Conservation (phyloP, 139 green algal genomes). For the Chlorella sp. region DNA sequence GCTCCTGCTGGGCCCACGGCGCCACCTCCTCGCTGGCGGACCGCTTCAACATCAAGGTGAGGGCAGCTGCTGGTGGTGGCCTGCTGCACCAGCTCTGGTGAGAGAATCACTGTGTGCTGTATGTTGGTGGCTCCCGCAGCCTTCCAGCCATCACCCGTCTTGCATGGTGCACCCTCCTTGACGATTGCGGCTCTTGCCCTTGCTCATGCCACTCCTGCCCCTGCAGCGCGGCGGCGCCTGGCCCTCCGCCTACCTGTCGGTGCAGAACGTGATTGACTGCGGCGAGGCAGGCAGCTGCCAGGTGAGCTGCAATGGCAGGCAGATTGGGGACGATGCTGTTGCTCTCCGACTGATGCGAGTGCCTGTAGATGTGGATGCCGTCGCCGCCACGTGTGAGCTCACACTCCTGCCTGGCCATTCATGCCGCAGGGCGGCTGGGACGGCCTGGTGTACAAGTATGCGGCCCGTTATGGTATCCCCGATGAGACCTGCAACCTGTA, state of each 20-base stretch:
- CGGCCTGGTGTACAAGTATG: conserved; percentile 70
- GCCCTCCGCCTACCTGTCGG: conserved; percentile 68
- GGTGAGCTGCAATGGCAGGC: background rate
- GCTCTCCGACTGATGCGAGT: background rate
- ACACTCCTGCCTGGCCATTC: too few species aligned
- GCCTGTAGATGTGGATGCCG: too few species aligned
- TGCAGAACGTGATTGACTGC: conserved; percentile 91
- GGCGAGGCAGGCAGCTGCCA: conserved; percentile 81
- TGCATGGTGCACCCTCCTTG: too few species aligned
- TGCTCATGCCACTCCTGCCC: too few species aligned
- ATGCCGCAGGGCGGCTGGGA: conserved; percentile 55
- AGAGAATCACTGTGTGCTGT: too few species aligned
- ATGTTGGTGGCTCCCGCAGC: too few species aligned
- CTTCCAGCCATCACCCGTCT: too few species aligned
- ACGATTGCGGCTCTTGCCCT: too few species aligned
- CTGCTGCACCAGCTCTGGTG: too few species aligned
- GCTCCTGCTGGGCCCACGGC: conserved; percentile 80
- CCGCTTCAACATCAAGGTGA: conserved; percentile 81
- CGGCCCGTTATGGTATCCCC: conserved; percentile 69
- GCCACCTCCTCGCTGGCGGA: conserved; percentile 81
- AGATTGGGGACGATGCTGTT: background rate
- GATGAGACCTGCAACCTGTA: conserved; percentile 94
- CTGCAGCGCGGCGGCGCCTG: conserved; percentile 56
- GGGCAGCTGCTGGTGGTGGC: too few species aligned
- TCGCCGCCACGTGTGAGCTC: too few species aligned